A percentile compares a stretch with the other conserved stretches of the same genome.
Conservation (phyloP, 257 asterid genomes). For the Cynanchum wilfordii region DNA sequence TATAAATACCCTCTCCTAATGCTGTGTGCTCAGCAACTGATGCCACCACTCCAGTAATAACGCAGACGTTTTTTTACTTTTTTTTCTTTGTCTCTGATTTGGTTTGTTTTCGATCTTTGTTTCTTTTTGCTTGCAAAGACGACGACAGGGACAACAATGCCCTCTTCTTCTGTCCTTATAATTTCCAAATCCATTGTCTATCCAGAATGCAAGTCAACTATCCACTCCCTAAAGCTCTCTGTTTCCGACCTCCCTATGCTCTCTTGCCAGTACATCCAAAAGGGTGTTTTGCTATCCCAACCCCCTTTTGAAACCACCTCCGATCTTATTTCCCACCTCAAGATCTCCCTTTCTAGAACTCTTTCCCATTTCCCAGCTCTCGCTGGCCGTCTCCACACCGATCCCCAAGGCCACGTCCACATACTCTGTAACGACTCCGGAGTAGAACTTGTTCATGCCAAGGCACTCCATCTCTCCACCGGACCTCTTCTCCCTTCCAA, state of each 20-base stretch:
- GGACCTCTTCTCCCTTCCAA: constrained; percentile 20
- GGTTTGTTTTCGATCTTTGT: too few relatives aligned
- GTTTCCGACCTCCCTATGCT: constrained; percentile 97
- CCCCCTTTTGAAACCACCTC: constrained; percentile 38
- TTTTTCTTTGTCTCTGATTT: too few relatives aligned
- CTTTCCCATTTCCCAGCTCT: constrained; percentile 75
- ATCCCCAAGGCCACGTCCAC: constrained; percentile 51
- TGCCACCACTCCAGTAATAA: background rate
- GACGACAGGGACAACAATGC: constrained; percentile 31
- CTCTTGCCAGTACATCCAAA: constrained; percentile 89
- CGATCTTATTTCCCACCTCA: constrained; percentile 51
- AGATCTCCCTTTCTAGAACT: constrained; percentile 58
- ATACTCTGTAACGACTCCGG: constrained; percentile 65
- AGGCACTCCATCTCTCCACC: constrained; percentile 43
- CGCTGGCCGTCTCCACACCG: constrained; percentile 81
- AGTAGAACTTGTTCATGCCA: constrained; percentile 64
- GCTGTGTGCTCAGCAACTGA: background rate
- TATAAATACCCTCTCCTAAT: constrained; percentile 12
- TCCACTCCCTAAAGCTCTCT: constrained; percentile 63
- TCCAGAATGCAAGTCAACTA: constrained; percentile 45
- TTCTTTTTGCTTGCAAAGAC: too few relatives aligned
- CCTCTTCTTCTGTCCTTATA: constrained; percentile 57
- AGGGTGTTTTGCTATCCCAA: constrained; percentile 65
- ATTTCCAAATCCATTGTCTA: constrained; percentile 61
- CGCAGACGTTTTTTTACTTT: too few relatives aligned